Evolutionary conservation across 2,329 filamentous ascomycete genomes (phyloP).

Genomic region (Neopestalotiopsis rosae): DNA sequence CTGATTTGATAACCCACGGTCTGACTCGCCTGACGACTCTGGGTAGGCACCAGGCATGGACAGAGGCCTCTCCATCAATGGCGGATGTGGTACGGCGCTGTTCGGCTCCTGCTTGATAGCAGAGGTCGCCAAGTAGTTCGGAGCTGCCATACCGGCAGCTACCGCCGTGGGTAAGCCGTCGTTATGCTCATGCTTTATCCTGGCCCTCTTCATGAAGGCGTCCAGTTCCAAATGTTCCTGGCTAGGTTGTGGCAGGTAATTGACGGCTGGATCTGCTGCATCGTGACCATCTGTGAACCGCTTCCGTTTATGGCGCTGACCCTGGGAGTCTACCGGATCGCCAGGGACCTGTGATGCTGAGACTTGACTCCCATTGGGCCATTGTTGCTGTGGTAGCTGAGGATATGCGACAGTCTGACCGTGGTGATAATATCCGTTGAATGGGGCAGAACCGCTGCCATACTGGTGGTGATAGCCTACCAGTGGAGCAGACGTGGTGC

Average conservation of each 20-base stretch:
- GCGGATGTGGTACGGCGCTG: background rate
- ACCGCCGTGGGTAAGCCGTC: background rate
- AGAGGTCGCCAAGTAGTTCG: background rate
- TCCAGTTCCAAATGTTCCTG: no score
- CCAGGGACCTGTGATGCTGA: background rate
- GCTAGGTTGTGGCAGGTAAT: no score
- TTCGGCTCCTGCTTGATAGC: background rate
- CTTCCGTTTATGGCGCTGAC: background rate
- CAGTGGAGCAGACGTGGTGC: background rate
- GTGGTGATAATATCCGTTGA: background rate
- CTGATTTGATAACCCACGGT: background rate
- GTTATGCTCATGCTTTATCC: no score
- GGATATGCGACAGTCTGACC: background rate
- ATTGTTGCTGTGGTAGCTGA: conserved; percentile 1
- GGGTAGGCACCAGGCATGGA: background rate
- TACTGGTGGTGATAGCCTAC: background rate
- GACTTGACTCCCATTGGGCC: background rate
- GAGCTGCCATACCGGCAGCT: background rate
- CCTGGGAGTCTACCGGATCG: background rate
- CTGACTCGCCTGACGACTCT: background rate
- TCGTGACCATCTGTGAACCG: background rate
- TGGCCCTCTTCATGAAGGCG: no score
- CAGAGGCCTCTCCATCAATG: background rate
- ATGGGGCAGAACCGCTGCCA: background rate
- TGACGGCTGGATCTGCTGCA: background rate